A percentile compares a stretch with the other conserved stretches of the same genome.
These are phyloP conservation scores for Lipomyces sp. DNA, from an alignment of 805 yeast genomes.

Conservation along the genomic window DNA sequence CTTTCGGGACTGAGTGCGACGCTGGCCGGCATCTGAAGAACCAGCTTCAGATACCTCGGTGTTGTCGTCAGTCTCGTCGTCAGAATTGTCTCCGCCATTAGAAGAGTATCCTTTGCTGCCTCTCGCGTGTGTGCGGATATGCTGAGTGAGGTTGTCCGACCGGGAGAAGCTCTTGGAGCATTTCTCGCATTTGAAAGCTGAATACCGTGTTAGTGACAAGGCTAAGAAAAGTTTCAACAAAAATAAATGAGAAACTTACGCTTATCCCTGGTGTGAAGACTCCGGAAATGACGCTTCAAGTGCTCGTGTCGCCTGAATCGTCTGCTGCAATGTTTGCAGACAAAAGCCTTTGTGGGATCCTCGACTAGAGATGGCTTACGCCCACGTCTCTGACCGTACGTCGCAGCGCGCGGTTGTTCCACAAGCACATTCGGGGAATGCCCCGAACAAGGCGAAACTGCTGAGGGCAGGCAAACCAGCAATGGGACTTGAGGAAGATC, in stretches of 20 bases:
- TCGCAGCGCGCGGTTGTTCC: conserved; percentile 3
- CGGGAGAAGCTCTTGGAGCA: conserved; percentile 38
- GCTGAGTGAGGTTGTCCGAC: conserved; percentile 39
- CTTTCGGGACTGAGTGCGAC: background rate
- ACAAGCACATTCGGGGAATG: background rate
- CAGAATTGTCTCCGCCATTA: background rate
- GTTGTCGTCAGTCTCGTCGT: conserved; percentile 1
- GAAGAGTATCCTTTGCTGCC: background rate
- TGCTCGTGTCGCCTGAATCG: conserved; percentile 44
- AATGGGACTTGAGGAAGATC: no score
- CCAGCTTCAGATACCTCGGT: background rate
- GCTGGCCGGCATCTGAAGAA: background rate
- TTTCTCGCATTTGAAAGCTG: conserved; percentile 36
- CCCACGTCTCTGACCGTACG: conserved; percentile 23
- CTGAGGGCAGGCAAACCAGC: background rate
- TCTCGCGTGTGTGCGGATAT: conserved; percentile 33
- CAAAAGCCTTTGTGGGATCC: conserved; percentile 35
- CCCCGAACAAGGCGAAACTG: no score
- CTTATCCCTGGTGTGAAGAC: conserved; percentile 64
- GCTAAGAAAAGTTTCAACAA: background rate
- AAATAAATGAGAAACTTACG: no score
- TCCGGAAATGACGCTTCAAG: conserved; percentile 55
- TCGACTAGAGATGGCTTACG: conserved; percentile 25
- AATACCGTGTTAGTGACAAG: background rate
- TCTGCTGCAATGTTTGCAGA: conserved; percentile 40